These are phyloP conservation scores for Fraxinus baroniana DNA, from an alignment of 305 asterid genomes.

Conservation along the genomic window DNA sequence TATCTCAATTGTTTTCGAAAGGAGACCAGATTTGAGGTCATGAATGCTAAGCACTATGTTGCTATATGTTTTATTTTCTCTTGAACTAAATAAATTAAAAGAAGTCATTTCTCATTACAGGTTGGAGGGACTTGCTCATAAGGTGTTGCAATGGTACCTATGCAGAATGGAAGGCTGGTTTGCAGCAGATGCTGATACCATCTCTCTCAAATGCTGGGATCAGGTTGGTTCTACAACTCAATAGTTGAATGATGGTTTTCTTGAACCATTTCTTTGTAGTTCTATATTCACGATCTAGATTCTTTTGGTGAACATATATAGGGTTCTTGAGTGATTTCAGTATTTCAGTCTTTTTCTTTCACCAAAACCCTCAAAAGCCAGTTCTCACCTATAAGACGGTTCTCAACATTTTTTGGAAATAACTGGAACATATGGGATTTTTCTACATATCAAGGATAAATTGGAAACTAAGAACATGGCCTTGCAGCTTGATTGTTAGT, in stretches of 20 bases:
- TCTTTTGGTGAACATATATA: background rate
- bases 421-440: background rate
- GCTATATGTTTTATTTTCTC: background rate
- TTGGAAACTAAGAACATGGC: background rate
- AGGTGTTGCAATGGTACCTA: constrained; percentile 96
- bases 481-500: background rate
- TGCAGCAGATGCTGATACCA: constrained; percentile 98
- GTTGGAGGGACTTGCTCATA: constrained; percentile 79
- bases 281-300: background rate
- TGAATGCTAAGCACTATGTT: background rate
- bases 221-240: constrained; percentile 43
- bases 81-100: background rate
- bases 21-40: constrained; percentile 82
- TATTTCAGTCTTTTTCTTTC: background rate
- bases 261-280: background rate
- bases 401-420: background rate
- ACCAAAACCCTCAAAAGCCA: background rate
- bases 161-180: constrained; percentile 99
- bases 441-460: background rate
- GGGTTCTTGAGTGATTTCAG: background rate
- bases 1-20: constrained; percentile 65
- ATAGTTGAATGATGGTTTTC: background rate
- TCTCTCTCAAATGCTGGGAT: constrained; percentile 94
- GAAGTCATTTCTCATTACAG: constrained; percentile 35
- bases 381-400: background rate